A percentile compares a stretch with the other conserved stretches of the same genome.
Evolutionary conservation across 179 eudicot species (phyloP).

Genomic region (Nepenthes alata): DNA sequence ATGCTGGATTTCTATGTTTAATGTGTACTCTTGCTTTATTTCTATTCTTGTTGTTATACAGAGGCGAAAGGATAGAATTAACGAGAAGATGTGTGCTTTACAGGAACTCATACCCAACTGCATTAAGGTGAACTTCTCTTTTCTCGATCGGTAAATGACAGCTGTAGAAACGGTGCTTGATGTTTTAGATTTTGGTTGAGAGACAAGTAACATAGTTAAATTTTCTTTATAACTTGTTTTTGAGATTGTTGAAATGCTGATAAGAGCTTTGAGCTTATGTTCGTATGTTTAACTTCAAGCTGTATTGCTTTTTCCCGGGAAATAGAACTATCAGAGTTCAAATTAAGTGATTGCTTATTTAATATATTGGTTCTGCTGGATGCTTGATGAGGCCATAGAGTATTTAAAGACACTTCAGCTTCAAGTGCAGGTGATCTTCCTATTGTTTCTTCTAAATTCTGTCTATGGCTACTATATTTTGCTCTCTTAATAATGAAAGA

Average conservation of each 20-base stretch:
- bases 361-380: not conserved
- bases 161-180: no score
- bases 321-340: not conserved
- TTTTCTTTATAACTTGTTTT: not conserved
- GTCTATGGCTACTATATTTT: not conserved
- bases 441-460: not conserved
- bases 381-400: slow-evolving; percentile 47
- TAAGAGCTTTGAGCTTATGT: no score
- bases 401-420: slow-evolving; percentile 89
- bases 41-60: slow-evolving; percentile 12
- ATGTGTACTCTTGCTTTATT: not conserved
- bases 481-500: no score
- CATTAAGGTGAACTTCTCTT: slow-evolving; percentile 44
- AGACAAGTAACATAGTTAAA: not conserved
- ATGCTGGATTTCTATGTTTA: not conserved
- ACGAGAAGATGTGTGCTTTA: slow-evolving; percentile 92
- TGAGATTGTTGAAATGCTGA: not conserved
- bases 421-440: slow-evolving; percentile 70
- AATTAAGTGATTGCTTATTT: not conserved
- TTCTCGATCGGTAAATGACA: not conserved
- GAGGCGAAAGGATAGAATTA: slow-evolving; percentile 90
- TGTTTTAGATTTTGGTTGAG: not conserved
- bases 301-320: no score
- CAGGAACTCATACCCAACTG: slow-evolving; percentile 97
- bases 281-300: no score